Base-by-base conservation (phyloP, 495 filamentous ascomycete species). In the Cercophora samala region DNA sequence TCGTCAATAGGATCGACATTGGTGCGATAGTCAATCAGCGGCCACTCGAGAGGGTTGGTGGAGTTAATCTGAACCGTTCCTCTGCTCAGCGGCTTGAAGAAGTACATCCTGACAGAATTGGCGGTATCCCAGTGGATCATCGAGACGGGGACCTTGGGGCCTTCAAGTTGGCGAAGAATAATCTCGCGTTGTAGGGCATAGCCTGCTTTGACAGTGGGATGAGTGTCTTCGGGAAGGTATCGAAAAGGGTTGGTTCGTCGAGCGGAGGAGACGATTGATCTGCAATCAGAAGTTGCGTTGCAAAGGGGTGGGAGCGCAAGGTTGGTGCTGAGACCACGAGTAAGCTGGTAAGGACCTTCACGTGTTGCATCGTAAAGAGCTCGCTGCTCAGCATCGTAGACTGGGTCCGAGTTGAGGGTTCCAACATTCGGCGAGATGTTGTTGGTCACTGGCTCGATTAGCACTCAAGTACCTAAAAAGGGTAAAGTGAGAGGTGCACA, bases 41-140 rank as follows among this genome's bases (percentile, higher is more conserved):
- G 77, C 15, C 42, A 59, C 6, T 60, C 69, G 8, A 79, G 68
- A 6, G 82, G 77, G 54, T 79, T 65, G 37, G 75, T 78, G 22
- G 70, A 76, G 60, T 71, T 72, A 21, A 84, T 81, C 55, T 70
- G 69, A n/a, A 83, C 74, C 6, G 73, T 71, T 55, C 81, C 82
- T 19, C 81, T 72, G 63, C 73, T 76, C 32, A 83, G 73, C 1
- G 81, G 79, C 67, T 79, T 72, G 63, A 72, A 63, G 61, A 65
- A 80, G 62, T 83, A 79, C 21, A 77, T 70, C 9, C 73, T 62
- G 17, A 72, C 74, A 2, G 69, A 64, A 46, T 69, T 69, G 46
- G 73, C 70, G 15, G 79, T 81, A 63, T 71, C 68, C 71, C 79
- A 82, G 65, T 80, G 72, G 18, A 76, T 32, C 5, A 67, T 70